phyloP scores from a whole-genome alignment of 2,329 filamentous ascomycete genomes.

The Colletotrichum endophyticum region DNA sequence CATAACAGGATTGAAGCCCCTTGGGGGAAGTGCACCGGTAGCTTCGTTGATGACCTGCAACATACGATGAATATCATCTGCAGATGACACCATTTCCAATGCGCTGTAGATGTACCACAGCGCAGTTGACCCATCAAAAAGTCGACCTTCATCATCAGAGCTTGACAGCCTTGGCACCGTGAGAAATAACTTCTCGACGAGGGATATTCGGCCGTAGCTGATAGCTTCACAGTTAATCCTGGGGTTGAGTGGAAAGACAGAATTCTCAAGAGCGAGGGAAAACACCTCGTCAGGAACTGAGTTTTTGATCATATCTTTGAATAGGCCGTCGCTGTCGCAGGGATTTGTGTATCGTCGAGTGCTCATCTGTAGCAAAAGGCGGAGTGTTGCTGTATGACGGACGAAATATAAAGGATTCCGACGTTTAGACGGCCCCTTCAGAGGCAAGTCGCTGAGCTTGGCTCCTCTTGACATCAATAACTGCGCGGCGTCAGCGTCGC shows the following conservation, averaged over 20 bases:
- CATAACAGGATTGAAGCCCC: not conserved
- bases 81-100: not conserved
- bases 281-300: not conserved
- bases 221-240: not conserved
- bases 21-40: not conserved
- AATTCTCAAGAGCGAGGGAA: not conserved
- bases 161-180: not conserved
- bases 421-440: not conserved
- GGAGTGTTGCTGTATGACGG: not conserved
- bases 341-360: not conserved
- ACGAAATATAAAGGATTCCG: not conserved
- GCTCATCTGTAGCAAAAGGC: not conserved
- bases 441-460: not conserved
- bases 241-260: not conserved
- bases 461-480: not conserved
- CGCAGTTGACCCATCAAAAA: not conserved
- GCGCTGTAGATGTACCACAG: not conserved
- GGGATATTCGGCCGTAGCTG: not conserved
- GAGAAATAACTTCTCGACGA: not conserved
- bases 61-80: not conserved
- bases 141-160: not conserved
- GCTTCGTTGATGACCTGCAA: not conserved
- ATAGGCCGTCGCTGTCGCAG: not conserved
- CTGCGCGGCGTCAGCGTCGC: not conserved
- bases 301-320: not conserved